A percentile compares a stretch with the other conserved stretches of the same genome.
Evolutionary conservation across 208 protist genomes (phyloP).

Genomic region (Phytomonas francai): DNA sequence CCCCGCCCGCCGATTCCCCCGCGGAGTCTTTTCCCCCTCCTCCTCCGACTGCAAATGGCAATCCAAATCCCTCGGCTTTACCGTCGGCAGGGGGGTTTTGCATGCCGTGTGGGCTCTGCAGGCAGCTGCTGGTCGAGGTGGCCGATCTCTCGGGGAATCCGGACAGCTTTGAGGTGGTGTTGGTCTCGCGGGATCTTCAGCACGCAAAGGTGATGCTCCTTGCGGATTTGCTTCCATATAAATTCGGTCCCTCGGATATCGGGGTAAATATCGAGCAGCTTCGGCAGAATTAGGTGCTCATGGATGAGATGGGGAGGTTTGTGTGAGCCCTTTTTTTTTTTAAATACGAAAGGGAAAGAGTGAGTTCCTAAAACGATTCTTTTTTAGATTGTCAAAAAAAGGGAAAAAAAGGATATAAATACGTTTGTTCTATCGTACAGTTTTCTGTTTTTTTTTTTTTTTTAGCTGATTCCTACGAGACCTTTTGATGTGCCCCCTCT

Average conservation of each 20-base stretch:
- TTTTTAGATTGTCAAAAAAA: slow-evolving; percentile 5
- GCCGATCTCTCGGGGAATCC: slow-evolving; percentile 67
- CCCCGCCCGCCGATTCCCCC: slow-evolving; percentile 4
- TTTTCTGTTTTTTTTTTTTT: slow-evolving; percentile 7
- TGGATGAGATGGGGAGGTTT: too few species aligned
- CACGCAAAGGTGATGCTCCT: slow-evolving; percentile 49
- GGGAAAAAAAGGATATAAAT: background rate
- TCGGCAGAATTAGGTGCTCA: background rate
- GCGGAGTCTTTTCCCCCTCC: background rate
- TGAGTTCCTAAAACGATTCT: background rate
- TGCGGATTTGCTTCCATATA: slow-evolving; percentile 46
- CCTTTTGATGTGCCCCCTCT: background rate
- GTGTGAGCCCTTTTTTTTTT: too few species aligned
- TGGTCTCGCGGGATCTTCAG: slow-evolving; percentile 40
- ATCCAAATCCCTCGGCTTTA: too few species aligned
- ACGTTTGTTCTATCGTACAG: background rate
- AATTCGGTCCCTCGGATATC: slow-evolving; percentile 71
- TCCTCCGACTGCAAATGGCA: background rate
- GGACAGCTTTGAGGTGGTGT: slow-evolving; percentile 54
- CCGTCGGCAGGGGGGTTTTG: slow-evolving; percentile 15
- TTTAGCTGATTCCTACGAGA: slow-evolving; percentile 4
- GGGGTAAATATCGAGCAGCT: slow-evolving; percentile 50
- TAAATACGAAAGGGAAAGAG: too few species aligned
- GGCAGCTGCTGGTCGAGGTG: slow-evolving; percentile 74
- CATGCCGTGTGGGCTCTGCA: slow-evolving; percentile 79